A percentile compares a stretch with the other conserved stretches of the same genome.
These are phyloP conservation scores for Phialemoniopsis sp. DNA, from an alignment of 2,329 filamentous ascomycete genomes.

Conservation along the genomic window DNA sequence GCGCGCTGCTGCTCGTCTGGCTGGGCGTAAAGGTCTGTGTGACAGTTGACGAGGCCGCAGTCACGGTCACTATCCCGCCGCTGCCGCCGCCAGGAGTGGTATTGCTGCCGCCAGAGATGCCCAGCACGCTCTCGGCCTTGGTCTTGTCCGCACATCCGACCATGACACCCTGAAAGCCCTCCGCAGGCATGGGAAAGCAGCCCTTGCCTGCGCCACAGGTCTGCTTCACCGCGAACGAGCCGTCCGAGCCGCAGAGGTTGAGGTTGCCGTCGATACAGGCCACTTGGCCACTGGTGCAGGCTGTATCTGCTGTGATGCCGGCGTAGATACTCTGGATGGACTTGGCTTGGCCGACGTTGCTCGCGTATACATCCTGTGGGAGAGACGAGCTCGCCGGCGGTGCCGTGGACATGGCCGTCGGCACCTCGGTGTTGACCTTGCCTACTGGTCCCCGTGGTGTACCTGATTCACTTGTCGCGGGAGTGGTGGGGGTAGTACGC, in stretches of 20 bases:
- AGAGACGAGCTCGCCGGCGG: conserved; percentile 27
- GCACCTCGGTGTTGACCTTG: conserved; percentile 29
- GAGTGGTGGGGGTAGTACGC: not conserved
- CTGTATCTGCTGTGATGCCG: conserved; percentile 35
- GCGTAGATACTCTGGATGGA: conserved; percentile 44
- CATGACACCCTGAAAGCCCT: conserved; percentile 37
- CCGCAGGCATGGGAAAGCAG: conserved; percentile 54
- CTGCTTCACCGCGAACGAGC: conserved; percentile 34
- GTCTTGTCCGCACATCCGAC: conserved; percentile 40
- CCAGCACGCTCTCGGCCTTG: conserved; percentile 37
- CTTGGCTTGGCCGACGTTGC: conserved; percentile 39
- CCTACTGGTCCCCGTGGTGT: conserved; percentile 13
- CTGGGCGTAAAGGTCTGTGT: no score
- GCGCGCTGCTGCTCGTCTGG: no score
- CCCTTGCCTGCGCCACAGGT: conserved; percentile 25
- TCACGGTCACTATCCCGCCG: no score
- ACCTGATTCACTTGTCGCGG: conserved; percentile 1
- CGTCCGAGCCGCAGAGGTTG: conserved; percentile 36
- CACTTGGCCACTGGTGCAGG: conserved; percentile 40
- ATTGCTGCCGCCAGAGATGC: conserved; percentile 7
- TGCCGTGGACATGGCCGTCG: conserved; percentile 32
- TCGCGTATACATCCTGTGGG: conserved; percentile 31
- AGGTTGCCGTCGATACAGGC: conserved; percentile 49
- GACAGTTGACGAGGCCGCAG: no score
- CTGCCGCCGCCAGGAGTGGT: no score